phyloP scores from a whole-genome alignment of 306 rosid species.

The Fragaria vesca region DNA sequence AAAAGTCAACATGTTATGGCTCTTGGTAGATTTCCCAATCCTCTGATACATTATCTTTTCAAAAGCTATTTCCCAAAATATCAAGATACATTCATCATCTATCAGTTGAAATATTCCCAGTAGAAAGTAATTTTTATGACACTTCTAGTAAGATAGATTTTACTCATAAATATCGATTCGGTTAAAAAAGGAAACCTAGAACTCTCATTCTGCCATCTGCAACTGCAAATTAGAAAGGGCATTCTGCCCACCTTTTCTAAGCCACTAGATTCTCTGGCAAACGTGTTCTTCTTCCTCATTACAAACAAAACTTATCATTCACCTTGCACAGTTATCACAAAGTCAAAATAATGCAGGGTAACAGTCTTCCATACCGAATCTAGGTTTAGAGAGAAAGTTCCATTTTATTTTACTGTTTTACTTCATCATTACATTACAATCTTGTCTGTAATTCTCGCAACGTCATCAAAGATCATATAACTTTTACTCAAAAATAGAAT shows the following conservation, averaged over 20 bases:
- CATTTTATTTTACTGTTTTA: too few species aligned
- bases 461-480: too few species aligned
- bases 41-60: neutral
- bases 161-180: neutral
- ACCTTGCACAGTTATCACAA: neutral
- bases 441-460: too few species aligned
- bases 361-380: neutral
- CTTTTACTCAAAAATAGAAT: too few species aligned
- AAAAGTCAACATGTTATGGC: neutral
- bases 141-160: neutral
- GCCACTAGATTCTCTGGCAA: neutral
- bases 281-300: neutral
- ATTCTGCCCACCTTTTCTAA: neutral
- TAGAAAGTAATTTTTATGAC: neutral
- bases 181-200: neutral
- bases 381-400: neutral
- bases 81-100: neutral
- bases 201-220: neutral
- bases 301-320: neutral
- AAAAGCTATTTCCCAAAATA: slow-evolving; percentile 15
- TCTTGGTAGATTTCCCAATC: neutral
- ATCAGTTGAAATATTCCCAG: neutral
- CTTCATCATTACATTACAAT: too few species aligned
- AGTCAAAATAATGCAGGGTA: neutral
- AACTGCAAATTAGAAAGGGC: neutral